Percentiles rank a stretch among this genome's conserved stretches.
Conservation (phyloP, 2,329 filamentous ascomycete species). For the Aureobasidium pullulans region DNA sequence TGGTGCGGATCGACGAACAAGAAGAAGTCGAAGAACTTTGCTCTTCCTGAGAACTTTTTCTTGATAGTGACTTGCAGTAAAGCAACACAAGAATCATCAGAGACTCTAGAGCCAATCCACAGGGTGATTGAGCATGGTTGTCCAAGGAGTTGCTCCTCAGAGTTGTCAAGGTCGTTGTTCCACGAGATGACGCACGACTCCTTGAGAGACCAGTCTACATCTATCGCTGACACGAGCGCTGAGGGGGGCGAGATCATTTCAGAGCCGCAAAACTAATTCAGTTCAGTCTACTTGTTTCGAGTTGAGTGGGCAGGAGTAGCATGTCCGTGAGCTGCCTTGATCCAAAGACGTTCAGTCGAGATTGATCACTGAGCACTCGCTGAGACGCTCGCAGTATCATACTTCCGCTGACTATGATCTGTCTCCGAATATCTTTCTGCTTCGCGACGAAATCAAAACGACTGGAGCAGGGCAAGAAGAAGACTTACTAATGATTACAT, state of each 20-base stretch:
- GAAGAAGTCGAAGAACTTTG: background rate
- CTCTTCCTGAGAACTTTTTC: background rate
- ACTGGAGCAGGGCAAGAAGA: no score
- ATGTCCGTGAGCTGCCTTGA: no score
- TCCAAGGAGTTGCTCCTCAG: background rate
- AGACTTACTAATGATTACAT: no score
- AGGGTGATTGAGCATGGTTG: background rate
- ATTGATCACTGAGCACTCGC: no score
- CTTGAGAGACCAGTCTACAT: background rate
- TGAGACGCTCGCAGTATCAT: no score
- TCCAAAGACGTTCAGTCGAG: no score
- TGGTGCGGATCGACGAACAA: background rate
- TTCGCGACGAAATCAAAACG: no score
- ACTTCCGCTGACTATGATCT: no score
- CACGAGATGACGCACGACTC: background rate
- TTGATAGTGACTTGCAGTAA: background rate
- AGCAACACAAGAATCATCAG: background rate
- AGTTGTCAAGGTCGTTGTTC: background rate
- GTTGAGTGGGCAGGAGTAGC: no score
- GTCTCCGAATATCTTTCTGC: no score
- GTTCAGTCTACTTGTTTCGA: no score
- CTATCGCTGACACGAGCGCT: background rate
- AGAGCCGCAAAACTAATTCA: background rate
- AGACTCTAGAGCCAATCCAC: background rate
- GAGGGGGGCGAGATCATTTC: background rate